Evolutionary conservation across 2,329 filamentous ascomycete genomes (phyloP), one percentile per base, ranked within the genome.

Genomic region (Rosellinia necatrix): DNA sequence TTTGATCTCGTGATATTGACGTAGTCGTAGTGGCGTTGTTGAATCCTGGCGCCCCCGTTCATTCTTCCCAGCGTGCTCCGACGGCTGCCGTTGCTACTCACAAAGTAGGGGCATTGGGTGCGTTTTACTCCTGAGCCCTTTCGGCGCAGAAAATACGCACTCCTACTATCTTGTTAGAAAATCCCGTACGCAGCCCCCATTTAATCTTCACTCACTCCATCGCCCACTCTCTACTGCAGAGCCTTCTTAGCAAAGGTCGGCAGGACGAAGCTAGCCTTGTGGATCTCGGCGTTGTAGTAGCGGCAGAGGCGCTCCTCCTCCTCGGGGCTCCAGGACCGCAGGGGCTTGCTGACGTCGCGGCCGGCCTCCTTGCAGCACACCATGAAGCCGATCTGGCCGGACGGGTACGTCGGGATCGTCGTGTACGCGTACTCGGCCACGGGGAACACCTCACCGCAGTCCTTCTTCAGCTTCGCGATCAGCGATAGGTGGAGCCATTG

Each of bases 371-470:
- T 97, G 88, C 84, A 90, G 87, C 94, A 97, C 73, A 99, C 91
- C 92, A 99, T 97, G 88, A 99, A 99, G 74, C 94, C 94, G 71
- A 99, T 99, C 82, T 99, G 94, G 74, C 94, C 94, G 54, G 91
- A 96, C 65, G 94, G 94, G 83, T 99, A 99, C 73, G 94, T 99
- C 58, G 94, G 94, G 76, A 99, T 99, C 70, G 93, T 97, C 71
- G 93, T 97, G 85, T 97, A 99, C 69, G 90, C 94, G 80, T 97
- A 99, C 81, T 99, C 94, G 75, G 90, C 94, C 62, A 91, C 90
- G 64, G 94, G 92, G 88, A 99, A 99, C 76, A 99, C 90, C 76
- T 94, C 89, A 76, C 89, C 89, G 89, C 93, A 97, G 72, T 92
- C 85, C 84, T 96, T 92, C 86, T 96, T 96, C 71, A 99, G 89